Base-by-base conservation (phyloP, 2,329 filamentous ascomycete genomes). In the Zalaria obscura region DNA sequence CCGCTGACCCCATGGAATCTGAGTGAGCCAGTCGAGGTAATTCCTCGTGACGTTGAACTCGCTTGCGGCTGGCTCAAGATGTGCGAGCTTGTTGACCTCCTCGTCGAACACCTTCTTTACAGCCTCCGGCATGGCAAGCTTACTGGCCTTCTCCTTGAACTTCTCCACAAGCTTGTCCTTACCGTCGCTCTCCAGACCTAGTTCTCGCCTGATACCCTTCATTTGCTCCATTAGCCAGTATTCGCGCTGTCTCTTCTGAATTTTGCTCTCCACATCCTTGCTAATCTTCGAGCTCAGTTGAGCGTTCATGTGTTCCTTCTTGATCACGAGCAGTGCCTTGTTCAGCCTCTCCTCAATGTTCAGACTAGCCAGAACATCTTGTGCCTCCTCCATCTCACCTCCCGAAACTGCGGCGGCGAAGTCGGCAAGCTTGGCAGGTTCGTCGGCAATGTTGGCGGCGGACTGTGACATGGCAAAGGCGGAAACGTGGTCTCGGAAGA, bases 221-320 rank as follows among this genome's bases (percentile, higher is more conserved):
- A 98, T 94, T 61, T 98, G 93, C 64, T 98, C 91, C 86, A 94
- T 93, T 37, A 98, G 69, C 84, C 87, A 96, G 66, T 96, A 98
- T 58, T 98, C 91, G 40, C 91, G 79, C 60, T 98, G 91, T 27
- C 89, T 80, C 66, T 98, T 96, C 53, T 88, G 88, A 41, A 98
- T 96, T 65, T 94, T 95, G 56, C 77, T 86, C 61, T 96, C 91
- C 11, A 98, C 93, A 56, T 98, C 91, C 65, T 95, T 95, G 44
- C 83, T 86, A 44, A 98, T 96, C 69, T 96, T 98, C 43, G 84
- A 89, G 60, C 95, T 89, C 27, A 98, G 69, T 58, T 96, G 85
- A 0, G 91, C 91, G 52, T 96, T 98, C 83, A 96, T 94, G 41
- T 95, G 75, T 65, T 98, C 91, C 62, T 95, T 96, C 68, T 98